Base-by-base conservation (phyloP, 1,284 basidiomycete genomes). In the Rhodotorula sp. region DNA sequence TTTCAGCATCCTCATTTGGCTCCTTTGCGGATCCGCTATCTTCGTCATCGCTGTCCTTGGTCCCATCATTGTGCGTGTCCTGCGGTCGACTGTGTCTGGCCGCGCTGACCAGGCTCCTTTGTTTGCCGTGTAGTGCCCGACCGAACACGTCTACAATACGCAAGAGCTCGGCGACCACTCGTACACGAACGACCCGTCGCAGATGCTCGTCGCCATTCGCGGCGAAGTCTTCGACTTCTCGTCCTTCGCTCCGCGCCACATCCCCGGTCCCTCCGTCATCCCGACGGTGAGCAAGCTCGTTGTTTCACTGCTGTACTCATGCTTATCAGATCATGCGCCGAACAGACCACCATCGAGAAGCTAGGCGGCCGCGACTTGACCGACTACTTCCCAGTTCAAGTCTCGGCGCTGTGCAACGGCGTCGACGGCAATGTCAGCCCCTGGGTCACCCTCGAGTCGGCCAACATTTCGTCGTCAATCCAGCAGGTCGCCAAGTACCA, bases 21-120 rank as follows among this genome's bases (percentile, higher is more conserved):
- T 97, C 79, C 84, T 92, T 62, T 98, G 94, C 78, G 88, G 81
- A 30, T 88, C 87, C 76, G 89, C 93, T 5, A 85, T 95, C 67
- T 99, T 99, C 80, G 90, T 99, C 78, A 95, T 99, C 77, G 92
- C 91, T 17, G 82, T 95, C 58, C 84, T 99, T 46, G 93, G 92
- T 39, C 82, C 86, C 67, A 80, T 98, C 70, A 97, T 99, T 81
- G 73, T 74, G 20, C 52, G 53, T 24, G 27, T 24, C 11, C n/a
- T 30, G n/a, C 27, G 7, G 19, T 34, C 39, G 32, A 22, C 30
- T 29, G 10, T 46, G n/a, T n/a, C n/a, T n/a, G n/a, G n/a, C n/a
- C n/a, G n/a, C n/a, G n/a, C n/a, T n/a, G n/a, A n/a, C n/a, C n/a
- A n/a, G n/a, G n/a, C n/a, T n/a, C n/a, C n/a, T n/a, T n/a, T n/a